phyloP scores from a whole-genome alignment of 257 asterid genomes.

The Nicotiana obtusifolia region DNA sequence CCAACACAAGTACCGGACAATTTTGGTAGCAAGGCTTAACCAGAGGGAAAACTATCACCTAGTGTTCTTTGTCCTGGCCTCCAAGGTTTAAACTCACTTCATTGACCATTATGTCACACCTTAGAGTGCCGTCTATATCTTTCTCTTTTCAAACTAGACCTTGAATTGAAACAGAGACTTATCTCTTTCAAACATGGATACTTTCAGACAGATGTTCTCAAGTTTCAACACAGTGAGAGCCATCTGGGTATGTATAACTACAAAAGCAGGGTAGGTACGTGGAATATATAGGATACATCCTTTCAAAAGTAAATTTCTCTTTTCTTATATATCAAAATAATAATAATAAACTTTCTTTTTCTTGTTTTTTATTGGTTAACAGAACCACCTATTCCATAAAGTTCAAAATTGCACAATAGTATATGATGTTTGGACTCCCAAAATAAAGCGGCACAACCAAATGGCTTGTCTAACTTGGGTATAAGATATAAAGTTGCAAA shows the following conservation, averaged over 20 bases:
- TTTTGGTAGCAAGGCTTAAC: too few species aligned
- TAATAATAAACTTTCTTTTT: neutral
- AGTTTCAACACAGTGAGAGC: neutral
- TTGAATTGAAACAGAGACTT: neutral
- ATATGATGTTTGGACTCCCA: neutral
- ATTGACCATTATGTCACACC: too few species aligned
- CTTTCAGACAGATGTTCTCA: neutral
- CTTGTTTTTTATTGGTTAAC: neutral
- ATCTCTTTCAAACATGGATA: neutral
- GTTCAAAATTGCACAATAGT: neutral
- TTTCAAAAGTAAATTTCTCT: neutral
- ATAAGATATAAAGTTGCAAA: neutral
- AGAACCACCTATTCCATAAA: neutral
- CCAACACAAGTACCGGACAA: too few species aligned
- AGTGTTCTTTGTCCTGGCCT: too few species aligned
- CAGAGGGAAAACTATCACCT: too few species aligned
- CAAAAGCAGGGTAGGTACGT: neutral
- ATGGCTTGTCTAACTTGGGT: too few species aligned
- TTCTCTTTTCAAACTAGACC: neutral
- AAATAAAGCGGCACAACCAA: neutral
- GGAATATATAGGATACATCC: neutral
- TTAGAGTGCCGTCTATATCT: neutral
- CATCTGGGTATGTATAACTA: neutral
- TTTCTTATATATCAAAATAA: neutral
- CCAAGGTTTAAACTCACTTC: too few species aligned